Base-by-base conservation (phyloP, 805 yeast species). In the Candida silvicultrix region DNA sequence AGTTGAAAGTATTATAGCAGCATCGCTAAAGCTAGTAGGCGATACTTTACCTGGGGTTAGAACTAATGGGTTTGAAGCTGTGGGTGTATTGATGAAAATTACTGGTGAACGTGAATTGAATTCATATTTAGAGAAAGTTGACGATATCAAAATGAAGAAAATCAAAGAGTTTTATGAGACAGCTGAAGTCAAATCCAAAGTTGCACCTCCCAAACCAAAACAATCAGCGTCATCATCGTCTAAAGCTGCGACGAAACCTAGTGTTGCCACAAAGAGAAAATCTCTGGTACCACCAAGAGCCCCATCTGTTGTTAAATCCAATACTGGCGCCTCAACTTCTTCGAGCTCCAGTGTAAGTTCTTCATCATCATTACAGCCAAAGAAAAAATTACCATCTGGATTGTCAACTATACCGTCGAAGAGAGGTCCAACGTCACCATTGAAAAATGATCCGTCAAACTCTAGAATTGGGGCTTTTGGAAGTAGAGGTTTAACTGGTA, bases 1-100 rank as follows among this genome's bases (percentile, higher is more conserved):
- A 45, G 59, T 81, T 40, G 85, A 83, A 47, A 59, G 62, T 8
- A 78, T 88, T 1, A 74, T 82, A 66, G 75, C 70, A 1, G 62
- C 69, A 2, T 75, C 81, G 1, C 69, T 77, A 9, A 86, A 83
- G 55, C 69, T 87, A n/a, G 74, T 89, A 38, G 71, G 78, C 37
- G 99, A 94, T 54, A 81, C 95, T 0, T 86, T 84, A 59, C 95
- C 89, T 41, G 86, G 92, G 1, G 83, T 87, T 2, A 78, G 99
- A 59, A 77, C 81, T 43, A 80, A 82, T 5, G 84, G 92, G 0
- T 83, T 89, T 40, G 86, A 83, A 56, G 72, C 82, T 53, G 74
- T 89, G 34, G 98, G 97, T 7, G 80, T 86, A 0, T 63, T 89
- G 42, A 83, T 87, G 83, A 88, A 85, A 62, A 75, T 89, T n/a